These are phyloP conservation scores for Neostapfia colusana DNA, from an alignment of 176 grass and related monocot genomes.

Conservation along the genomic window DNA sequence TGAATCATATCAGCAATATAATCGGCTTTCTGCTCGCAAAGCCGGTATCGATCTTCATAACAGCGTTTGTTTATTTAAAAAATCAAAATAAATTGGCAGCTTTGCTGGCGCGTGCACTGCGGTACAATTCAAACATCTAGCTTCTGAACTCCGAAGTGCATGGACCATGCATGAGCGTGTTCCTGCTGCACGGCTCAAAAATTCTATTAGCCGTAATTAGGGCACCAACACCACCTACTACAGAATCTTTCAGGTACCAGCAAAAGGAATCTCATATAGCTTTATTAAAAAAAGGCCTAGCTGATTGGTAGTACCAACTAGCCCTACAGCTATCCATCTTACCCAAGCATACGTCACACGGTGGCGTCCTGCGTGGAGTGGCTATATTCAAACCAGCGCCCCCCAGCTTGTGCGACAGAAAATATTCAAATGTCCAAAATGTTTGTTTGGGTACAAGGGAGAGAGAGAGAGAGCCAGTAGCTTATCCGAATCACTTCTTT, in stretches of 20 bases:
- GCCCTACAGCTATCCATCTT: neutral
- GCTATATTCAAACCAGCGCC: neutral
- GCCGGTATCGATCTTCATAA: no score
- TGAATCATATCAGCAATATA: no score
- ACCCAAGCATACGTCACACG: constrained; percentile 38
- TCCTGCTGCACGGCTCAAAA: neutral
- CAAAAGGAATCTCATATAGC: neutral
- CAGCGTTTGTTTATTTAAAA: no score
- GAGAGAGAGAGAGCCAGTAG: constrained; percentile 1
- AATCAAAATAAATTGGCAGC: neutral
- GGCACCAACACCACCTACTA: neutral
- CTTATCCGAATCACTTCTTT: constrained; percentile 31
- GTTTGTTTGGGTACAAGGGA: constrained; percentile 29
- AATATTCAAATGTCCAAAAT: constrained; percentile 33
- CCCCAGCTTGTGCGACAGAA: constrained; percentile 50
- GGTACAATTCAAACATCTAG: neutral
- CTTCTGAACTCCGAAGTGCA: neutral
- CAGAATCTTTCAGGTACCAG: constrained; percentile 45
- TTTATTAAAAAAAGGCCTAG: neutral
- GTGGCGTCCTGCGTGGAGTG: neutral
- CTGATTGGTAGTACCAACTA: neutral
- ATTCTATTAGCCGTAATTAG: constrained; percentile 32
- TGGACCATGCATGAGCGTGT: constrained; percentile 21
- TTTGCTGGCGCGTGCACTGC: neutral
- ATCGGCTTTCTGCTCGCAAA: no score